phyloP scores from a whole-genome alignment of 2,329 filamentous ascomycete genomes.

The Penicillium palitans region DNA sequence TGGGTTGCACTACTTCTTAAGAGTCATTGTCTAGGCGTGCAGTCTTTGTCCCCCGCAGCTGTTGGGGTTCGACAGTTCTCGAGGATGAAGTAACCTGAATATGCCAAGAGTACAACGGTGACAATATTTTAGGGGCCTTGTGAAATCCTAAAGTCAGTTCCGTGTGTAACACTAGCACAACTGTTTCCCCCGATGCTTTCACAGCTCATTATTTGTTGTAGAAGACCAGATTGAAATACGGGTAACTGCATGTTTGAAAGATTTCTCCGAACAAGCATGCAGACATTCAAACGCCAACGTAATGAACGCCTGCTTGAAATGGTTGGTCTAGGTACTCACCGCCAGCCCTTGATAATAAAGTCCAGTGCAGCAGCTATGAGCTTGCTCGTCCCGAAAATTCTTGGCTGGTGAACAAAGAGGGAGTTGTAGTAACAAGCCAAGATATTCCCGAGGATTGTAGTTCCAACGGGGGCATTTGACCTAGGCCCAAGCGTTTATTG shows the following conservation, averaged over 20 bases:
- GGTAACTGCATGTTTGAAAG: conserved; percentile 2
- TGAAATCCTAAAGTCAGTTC: not conserved
- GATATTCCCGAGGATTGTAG: not conserved
- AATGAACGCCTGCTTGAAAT: not conserved
- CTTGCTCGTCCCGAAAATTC: not conserved
- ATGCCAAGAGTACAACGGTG: not conserved
- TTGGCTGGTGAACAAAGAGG: not conserved
- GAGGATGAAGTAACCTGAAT: not conserved
- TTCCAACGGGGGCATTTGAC: not conserved
- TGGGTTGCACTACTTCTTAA: not conserved
- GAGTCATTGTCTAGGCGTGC: not conserved
- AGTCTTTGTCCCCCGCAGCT: not conserved
- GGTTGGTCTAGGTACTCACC: not conserved
- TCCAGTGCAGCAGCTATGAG: not conserved
- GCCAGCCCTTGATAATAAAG: not conserved
- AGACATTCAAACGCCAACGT: not conserved
- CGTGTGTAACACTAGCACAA: not conserved
- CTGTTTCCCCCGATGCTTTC: conserved; percentile 1
- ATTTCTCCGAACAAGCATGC: not conserved
- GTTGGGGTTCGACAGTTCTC: not conserved
- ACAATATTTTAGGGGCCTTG: not conserved
- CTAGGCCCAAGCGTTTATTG: not conserved
- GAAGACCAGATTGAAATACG: not conserved
- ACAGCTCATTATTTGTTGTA: not conserved
- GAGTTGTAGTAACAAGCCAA: not conserved